A percentile compares a stretch with the other conserved stretches of the same genome.
Evolutionary conservation across 768 basidiomycete species (phyloP).

Genomic region (Auricularia sp.): DNA sequence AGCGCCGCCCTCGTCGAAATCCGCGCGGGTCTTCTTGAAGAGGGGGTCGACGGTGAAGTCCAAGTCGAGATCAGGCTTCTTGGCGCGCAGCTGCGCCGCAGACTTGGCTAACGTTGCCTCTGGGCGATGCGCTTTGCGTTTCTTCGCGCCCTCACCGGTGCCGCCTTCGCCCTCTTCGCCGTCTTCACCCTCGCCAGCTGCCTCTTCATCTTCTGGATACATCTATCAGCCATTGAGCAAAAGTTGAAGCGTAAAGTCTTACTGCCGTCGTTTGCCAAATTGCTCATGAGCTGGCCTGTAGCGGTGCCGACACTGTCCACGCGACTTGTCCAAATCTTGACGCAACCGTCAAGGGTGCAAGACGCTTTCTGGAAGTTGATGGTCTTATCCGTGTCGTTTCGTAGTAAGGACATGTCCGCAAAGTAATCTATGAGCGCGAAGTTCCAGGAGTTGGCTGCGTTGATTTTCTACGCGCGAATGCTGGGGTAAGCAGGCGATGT

Average conservation of each 20-base stretch:
- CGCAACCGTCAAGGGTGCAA: slow-evolving; percentile 94
- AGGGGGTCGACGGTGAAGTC: slow-evolving; percentile 95
- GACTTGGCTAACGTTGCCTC: slow-evolving; percentile 88
- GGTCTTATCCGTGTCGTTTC: slow-evolving; percentile 87
- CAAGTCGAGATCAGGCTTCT: slow-evolving; percentile 70
- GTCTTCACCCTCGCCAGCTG: slow-evolving; percentile 50
- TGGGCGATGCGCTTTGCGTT: slow-evolving; percentile 44
- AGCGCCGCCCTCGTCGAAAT: slow-evolving; percentile 98
- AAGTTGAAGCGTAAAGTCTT: slow-evolving; percentile 15
- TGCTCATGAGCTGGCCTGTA: slow-evolving; percentile 88
- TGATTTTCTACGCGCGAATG: slow-evolving; percentile 75
- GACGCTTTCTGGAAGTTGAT: slow-evolving; percentile 99
- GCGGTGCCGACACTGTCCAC: slow-evolving; percentile 96
- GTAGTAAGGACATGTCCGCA: slow-evolving; percentile 90
- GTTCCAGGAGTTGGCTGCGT: slow-evolving; percentile 93
- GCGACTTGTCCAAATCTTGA: slow-evolving; percentile 98
- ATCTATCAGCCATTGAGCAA: not conserved
- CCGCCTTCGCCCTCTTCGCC: slow-evolving; percentile 60
- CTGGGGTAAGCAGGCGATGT: not conserved
- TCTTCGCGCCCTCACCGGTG: slow-evolving; percentile 54
- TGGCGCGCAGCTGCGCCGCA: slow-evolving; percentile 67
- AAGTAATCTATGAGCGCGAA: slow-evolving; percentile 98
- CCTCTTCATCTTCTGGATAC: slow-evolving; percentile 34
- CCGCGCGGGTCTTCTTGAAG: slow-evolving; percentile 95
- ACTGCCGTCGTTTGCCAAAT: slow-evolving; percentile 61